A percentile compares a stretch with the other conserved stretches of the same genome.
These are phyloP conservation scores for Staphylotrichum longicolle DNA, from an alignment of 495 filamentous ascomycete genomes.

Conservation along the genomic window DNA sequence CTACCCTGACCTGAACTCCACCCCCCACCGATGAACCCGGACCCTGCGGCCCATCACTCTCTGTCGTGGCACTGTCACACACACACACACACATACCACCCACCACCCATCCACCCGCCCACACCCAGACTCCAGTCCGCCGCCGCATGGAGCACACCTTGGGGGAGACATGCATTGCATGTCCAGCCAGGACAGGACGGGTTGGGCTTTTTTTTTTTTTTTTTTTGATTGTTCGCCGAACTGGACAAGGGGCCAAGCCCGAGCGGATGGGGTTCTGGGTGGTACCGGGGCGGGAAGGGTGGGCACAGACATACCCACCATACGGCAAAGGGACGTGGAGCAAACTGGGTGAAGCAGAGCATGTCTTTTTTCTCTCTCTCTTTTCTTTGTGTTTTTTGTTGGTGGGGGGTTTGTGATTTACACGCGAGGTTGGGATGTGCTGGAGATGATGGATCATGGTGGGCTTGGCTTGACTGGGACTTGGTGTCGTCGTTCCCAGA, in stretches of 20 bases:
- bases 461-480: too few relatives aligned
- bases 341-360: neutral
- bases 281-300: too few relatives aligned
- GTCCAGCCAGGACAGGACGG: too few relatives aligned
- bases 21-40: neutral
- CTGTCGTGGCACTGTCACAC: conserved; percentile 2
- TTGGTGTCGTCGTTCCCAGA: too few relatives aligned
- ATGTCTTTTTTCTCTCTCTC: too few relatives aligned
- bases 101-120: neutral
- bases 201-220: too few relatives aligned
- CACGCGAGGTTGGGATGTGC: neutral
- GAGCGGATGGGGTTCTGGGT: too few relatives aligned
- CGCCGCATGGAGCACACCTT: neutral
- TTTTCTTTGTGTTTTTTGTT: too few relatives aligned
- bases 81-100: neutral
- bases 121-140: neutral
- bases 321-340: neutral
- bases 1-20: too few relatives aligned
- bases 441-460: neutral
- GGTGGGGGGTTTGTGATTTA: neutral
- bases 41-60: conserved; percentile 2
- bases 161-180: neutral
- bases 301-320: too few relatives aligned
- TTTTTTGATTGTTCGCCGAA: too few relatives aligned
- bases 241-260: too few relatives aligned